A percentile compares a stretch with the other conserved stretches of the same genome.
Evolutionary conservation across 768 basidiomycete species (phyloP).

Genomic region (Rhizopogon vulgaris): DNA sequence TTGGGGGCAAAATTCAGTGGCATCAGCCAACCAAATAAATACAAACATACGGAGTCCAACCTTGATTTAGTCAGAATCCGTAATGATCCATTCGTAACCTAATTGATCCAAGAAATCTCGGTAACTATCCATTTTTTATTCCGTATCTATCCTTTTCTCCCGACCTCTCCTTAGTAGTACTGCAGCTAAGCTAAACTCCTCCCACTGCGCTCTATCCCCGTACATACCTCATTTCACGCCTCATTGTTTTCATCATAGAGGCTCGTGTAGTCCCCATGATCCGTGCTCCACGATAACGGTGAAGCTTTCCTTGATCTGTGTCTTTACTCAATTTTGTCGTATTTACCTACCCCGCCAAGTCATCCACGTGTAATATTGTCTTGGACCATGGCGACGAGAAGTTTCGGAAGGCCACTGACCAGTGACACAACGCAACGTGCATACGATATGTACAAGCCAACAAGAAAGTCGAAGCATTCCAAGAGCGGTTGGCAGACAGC

Average conservation of each 20-base stretch:
- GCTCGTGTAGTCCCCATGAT: too few species aligned
- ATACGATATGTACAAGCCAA: too few species aligned
- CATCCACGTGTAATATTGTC: background rate
- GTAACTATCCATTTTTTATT: slow-evolving; percentile 5
- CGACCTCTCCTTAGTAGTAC: background rate
- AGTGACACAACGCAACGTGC: background rate
- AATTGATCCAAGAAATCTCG: slow-evolving; percentile 14
- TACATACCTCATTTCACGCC: background rate
- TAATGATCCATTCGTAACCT: slow-evolving; percentile 8
- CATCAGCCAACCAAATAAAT: slow-evolving; percentile 20
- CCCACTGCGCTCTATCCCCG: background rate
- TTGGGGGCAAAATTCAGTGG: slow-evolving; percentile 20
- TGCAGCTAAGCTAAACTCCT: too few species aligned
- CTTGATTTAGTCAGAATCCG: slow-evolving; percentile 13
- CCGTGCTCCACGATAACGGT: too few species aligned
- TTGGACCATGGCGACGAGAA: background rate
- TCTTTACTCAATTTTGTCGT: too few species aligned
- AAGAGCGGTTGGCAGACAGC: background rate
- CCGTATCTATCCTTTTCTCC: slow-evolving; percentile 21
- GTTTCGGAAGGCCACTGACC: background rate
- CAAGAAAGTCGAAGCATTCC: background rate
- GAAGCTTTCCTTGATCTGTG: too few species aligned
- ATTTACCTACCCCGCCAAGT: too few species aligned
- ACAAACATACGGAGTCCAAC: slow-evolving; percentile 16
- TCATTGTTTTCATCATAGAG: too few species aligned